Conservation (phyloP, 768 basidiomycete genomes). For the Rossbeevera mucosa region DNA sequence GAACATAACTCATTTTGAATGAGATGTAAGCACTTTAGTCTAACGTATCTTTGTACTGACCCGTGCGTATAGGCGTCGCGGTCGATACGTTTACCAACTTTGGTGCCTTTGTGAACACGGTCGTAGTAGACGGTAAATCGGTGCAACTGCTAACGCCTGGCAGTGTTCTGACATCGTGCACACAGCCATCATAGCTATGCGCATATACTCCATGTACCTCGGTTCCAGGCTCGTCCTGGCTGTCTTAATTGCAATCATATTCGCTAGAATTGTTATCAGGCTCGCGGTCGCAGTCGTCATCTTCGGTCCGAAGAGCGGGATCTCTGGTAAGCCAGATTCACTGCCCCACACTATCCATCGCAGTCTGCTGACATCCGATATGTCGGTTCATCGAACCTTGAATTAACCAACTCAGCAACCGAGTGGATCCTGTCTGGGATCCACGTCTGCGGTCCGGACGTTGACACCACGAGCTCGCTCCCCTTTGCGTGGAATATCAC, state of each 20-base stretch:
- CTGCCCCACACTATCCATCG: no score
- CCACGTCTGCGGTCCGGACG: constrained; percentile 9
- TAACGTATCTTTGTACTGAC: neutral
- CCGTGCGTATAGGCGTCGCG: constrained; percentile 4
- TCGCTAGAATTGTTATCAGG: constrained; percentile 6
- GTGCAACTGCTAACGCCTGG: neutral
- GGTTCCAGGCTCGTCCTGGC: constrained; percentile 7
- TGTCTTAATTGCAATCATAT: constrained; percentile 5
- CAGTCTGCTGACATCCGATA: no score
- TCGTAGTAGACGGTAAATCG: constrained; percentile 12
- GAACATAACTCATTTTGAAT: neutral
- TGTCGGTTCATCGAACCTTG: neutral
- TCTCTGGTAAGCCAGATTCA: constrained; percentile 6
- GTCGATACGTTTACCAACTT: constrained; percentile 10
- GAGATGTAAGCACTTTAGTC: constrained; percentile 6
- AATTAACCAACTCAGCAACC: constrained; percentile 3
- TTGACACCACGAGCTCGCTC: constrained; percentile 1
- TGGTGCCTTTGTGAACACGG: constrained; percentile 7
- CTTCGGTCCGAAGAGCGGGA: constrained; percentile 17
- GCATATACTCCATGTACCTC: constrained; percentile 22
- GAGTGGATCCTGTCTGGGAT: constrained; percentile 17
- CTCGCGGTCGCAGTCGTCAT: constrained; percentile 6
- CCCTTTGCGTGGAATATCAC: constrained; percentile 17
- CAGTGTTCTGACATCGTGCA: neutral
- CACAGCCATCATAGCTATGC: constrained; percentile 16